These are phyloP conservation scores for Sisymbrium altissimum DNA, from an alignment of 345 rosid species.

Conservation along the genomic window DNA sequence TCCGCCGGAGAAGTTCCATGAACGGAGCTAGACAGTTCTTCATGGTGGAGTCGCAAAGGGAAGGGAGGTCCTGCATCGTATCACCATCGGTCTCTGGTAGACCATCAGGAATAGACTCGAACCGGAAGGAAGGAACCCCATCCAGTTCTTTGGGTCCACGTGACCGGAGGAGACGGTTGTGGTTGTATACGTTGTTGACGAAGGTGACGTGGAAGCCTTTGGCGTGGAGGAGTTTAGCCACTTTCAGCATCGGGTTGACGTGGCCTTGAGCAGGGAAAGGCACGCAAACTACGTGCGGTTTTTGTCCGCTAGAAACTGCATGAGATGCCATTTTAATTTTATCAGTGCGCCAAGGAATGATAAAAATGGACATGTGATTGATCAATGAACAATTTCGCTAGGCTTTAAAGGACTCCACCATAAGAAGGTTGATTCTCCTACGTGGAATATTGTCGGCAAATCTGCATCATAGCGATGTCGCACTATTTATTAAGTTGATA, in stretches of 20 bases:
- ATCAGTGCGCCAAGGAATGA: no score
- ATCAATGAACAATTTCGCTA: no score
- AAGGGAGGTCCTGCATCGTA: neutral
- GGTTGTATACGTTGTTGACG: neutral
- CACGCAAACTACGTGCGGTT: neutral
- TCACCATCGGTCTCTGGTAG: neutral
- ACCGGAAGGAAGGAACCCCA: constrained; percentile 2
- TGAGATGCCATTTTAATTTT: no score
- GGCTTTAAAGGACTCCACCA: no score
- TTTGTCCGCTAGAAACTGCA: neutral
- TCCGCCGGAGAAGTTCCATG: neutral
- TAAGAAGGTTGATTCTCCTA: no score
- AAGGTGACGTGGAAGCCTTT: neutral
- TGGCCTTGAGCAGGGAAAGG: neutral
- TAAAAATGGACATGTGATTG: no score
- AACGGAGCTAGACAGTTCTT: constrained; percentile 26
- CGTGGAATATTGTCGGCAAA: no score
- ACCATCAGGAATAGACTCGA: constrained; percentile 27
- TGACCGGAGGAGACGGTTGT: constrained; percentile 5
- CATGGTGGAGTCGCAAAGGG: constrained; percentile 8
- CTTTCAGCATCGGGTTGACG: neutral
- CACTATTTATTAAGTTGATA: no score
- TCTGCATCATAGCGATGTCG: no score
- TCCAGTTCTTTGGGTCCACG: neutral
- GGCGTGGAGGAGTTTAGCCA: neutral